Evolutionary conservation across 495 filamentous ascomycete genomes (phyloP).

Genomic region (Corynascus novoguineensis): DNA sequence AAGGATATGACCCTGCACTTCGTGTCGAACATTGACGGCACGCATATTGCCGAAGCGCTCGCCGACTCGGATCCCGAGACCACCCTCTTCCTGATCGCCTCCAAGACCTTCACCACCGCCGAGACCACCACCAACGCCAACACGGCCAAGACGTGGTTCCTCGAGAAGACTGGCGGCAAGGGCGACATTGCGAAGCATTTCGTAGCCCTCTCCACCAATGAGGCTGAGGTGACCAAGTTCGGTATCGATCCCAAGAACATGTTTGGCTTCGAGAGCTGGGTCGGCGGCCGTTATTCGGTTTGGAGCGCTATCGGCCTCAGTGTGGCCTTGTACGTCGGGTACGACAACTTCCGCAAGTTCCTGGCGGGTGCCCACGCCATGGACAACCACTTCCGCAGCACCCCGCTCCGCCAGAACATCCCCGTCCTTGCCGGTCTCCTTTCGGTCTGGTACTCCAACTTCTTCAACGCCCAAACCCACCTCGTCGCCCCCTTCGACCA

Average conservation of each 20-base stretch:
- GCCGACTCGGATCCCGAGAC: conserved; percentile 88
- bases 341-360: conserved; percentile 96
- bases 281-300: conserved; percentile 94
- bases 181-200: conserved; percentile 98
- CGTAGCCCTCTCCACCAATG: conserved; percentile 95
- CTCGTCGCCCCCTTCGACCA: conserved; percentile 97
- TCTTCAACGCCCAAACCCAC: conserved; percentile 96
- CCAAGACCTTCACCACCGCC: conserved; percentile 98
- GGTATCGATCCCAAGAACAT: conserved; percentile 97
- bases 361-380: conserved; percentile 91
- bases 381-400: conserved; percentile 94
- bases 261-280: conserved; percentile 98
- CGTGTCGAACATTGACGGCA: conserved; percentile 98
- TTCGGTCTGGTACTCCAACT: conserved; percentile 98
- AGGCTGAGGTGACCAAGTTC: conserved; percentile 91
- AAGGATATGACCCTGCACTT: conserved; percentile 86
- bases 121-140: conserved; percentile 97
- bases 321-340: conserved; percentile 90
- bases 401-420: conserved; percentile 91
- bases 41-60: conserved; percentile 92
- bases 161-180: conserved; percentile 63
- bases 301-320: conserved; percentile 98
- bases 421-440: conserved; percentile 85
- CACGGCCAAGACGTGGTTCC: conserved; percentile 94
- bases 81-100: conserved; percentile 93